phyloP scores from a whole-genome alignment of 345 rosid genomes.

The Sonneratia alba region DNA sequence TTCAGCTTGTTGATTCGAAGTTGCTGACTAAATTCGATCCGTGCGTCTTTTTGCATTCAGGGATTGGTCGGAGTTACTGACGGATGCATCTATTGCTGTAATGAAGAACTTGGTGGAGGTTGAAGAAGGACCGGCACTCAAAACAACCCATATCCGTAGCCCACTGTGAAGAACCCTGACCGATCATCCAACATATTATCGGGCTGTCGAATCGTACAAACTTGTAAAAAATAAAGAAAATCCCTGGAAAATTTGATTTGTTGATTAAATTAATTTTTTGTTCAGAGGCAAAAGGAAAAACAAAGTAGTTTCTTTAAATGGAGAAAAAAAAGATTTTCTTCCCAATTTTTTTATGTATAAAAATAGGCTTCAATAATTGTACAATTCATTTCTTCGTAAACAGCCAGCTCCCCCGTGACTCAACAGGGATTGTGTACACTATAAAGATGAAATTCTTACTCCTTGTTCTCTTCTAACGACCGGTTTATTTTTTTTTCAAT shows the following conservation, averaged over 20 bases:
- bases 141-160: constrained; percentile 4
- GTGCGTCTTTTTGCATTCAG: constrained; percentile 17
- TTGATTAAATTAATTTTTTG: constrained; percentile 2
- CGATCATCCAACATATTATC: background rate
- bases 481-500: no score
- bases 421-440: background rate
- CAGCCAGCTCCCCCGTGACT: background rate
- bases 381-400: background rate
- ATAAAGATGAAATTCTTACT: no score
- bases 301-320: background rate
- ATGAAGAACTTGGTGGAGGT: constrained; percentile 46
- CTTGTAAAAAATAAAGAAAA: background rate
- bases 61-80: constrained; percentile 78
- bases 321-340: no score
- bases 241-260: background rate
- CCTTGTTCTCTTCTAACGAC: no score
- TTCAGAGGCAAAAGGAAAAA: background rate
- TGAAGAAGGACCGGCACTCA: constrained; percentile 24
- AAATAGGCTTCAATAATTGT: background rate
- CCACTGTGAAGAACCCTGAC: constrained; percentile 9
- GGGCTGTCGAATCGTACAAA: background rate
- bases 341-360: background rate
- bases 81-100: constrained; percentile 56
- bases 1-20: background rate
- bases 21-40: background rate